Evolutionary conservation across 1,139 yeast species (phyloP), one percentile per base, ranked within the genome.

Genomic region (Candida mesenterica): DNA sequence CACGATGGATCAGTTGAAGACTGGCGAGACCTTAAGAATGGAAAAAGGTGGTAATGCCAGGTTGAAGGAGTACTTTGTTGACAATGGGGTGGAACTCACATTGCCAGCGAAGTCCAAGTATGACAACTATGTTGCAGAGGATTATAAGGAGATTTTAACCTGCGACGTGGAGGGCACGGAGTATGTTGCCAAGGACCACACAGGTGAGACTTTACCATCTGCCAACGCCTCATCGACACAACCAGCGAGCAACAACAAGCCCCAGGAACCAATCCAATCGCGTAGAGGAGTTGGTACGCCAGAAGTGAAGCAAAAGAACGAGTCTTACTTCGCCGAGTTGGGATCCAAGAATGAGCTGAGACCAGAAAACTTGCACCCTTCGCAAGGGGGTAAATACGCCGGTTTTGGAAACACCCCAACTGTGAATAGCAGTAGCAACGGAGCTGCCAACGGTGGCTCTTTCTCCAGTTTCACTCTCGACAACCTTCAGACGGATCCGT

Each of bases 1-100:
- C 48, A 88, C 96, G 22, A 90, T 94, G 95, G 99, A 92, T 59
- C 96, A 89, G 63, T 94, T 94, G 72, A 89, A 89, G 60, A 83
- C 89, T 12, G 96, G 88, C 38, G 97, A 92, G 60, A 75, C 89
- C 40, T 68, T 80, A 44, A 71, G 94, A 48, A 90, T 94, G 98
- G 96, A 92, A 53, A 70, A 80, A 42, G 98, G 99, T 41, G 99
- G 99, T 17, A 92, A 92, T 57, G 86, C 79, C 43, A 76, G 78
- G 27, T 84, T 94, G 48, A 75, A 70, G 25, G 70, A 65, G 36
- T 92, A 81, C 57, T 83, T 90, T 55, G 72, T 68, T 33, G 63
- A 71, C 14, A 80, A 89, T 57, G 96, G 96, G n/a, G 61, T 90
- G 24, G 89, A 82, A 53, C 54, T 76, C 44, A 50, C 62, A 17